A percentile compares a stretch with the other conserved stretches of the same genome.
These are phyloP conservation scores for Dothistroma septosporum DNA, from an alignment of 2,329 filamentous ascomycete genomes.

Conservation along the genomic window DNA sequence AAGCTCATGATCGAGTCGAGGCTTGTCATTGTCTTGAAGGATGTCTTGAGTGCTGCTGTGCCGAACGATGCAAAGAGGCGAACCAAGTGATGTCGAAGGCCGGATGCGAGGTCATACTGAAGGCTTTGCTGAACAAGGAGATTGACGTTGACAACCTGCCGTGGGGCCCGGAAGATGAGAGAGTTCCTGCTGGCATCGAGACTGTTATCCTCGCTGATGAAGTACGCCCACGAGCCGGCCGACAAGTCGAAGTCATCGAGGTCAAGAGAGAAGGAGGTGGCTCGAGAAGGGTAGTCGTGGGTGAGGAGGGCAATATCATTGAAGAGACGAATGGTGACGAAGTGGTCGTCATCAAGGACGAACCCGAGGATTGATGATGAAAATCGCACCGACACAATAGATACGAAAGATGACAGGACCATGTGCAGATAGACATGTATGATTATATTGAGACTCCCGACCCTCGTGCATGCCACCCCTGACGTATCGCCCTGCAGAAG, in stretches of 20 bases:
- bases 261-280: slow-evolving; percentile 35
- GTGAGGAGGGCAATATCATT: slow-evolving; percentile 14
- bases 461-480: not conserved
- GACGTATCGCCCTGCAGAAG: not conserved
- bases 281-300: slow-evolving; percentile 28
- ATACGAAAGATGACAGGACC: not conserved
- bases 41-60: slow-evolving; percentile 85
- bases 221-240: slow-evolving; percentile 50
- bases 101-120: slow-evolving; percentile 76
- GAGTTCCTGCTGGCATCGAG: slow-evolving; percentile 67
- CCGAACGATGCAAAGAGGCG: slow-evolving; percentile 75
- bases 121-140: slow-evolving; percentile 67
- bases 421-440: not conserved
- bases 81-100: slow-evolving; percentile 95
- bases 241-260: slow-evolving; percentile 40
- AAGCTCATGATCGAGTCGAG: slow-evolving; percentile 73
- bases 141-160: slow-evolving; percentile 82
- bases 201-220: slow-evolving; percentile 72
- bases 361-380: slow-evolving; percentile 27
- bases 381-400: not conserved
- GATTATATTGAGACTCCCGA: not conserved
- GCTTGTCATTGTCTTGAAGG: slow-evolving; percentile 72
- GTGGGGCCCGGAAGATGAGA: slow-evolving; percentile 72
- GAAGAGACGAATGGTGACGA: slow-evolving; percentile 18
- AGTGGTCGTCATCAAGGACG: slow-evolving; percentile 33